phyloP scores from a whole-genome alignment of 2,329 filamentous ascomycete genomes.

The Neonectria neomacrospora region DNA sequence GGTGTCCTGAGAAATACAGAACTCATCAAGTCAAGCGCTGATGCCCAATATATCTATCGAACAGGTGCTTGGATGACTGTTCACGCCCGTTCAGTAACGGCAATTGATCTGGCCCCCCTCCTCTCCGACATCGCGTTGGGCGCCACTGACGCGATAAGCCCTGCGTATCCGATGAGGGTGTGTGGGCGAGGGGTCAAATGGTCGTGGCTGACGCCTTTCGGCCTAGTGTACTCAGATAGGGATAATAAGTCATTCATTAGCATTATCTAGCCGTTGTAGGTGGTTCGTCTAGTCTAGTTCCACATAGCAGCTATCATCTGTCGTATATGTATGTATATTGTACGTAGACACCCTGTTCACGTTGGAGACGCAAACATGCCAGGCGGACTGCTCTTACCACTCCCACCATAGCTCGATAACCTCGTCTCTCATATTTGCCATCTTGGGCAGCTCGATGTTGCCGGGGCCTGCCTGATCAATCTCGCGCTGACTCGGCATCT shows the following conservation, averaged over 20 bases:
- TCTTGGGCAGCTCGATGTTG: slow-evolving; percentile 24
- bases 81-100: not conserved
- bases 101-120: slow-evolving; percentile 9
- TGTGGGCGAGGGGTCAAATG: slow-evolving; percentile 13
- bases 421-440: slow-evolving; percentile 51
- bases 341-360: slow-evolving; percentile 34
- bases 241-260: slow-evolving; percentile 38
- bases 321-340: slow-evolving; percentile 23
- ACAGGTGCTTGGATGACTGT: not conserved
- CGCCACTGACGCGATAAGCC: slow-evolving; percentile 16
- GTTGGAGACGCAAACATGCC: slow-evolving; percentile 7
- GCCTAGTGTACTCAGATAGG: slow-evolving; percentile 26
- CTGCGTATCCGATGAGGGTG: slow-evolving; percentile 16
- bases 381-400: slow-evolving; percentile 26
- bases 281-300: slow-evolving; percentile 33
- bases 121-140: slow-evolving; percentile 27
- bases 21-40: not conserved
- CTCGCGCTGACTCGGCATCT: slow-evolving; percentile 49
- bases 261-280: slow-evolving; percentile 37
- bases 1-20: not conserved
- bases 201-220: slow-evolving; percentile 16
- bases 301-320: slow-evolving; percentile 38
- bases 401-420: slow-evolving; percentile 63
- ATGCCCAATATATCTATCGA: not conserved
- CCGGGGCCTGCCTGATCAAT: slow-evolving; percentile 31